These are phyloP conservation scores for Powellomyces hirtus DNA, from an alignment of 192 early-diverging fungal species.

Conservation along the genomic window DNA sequence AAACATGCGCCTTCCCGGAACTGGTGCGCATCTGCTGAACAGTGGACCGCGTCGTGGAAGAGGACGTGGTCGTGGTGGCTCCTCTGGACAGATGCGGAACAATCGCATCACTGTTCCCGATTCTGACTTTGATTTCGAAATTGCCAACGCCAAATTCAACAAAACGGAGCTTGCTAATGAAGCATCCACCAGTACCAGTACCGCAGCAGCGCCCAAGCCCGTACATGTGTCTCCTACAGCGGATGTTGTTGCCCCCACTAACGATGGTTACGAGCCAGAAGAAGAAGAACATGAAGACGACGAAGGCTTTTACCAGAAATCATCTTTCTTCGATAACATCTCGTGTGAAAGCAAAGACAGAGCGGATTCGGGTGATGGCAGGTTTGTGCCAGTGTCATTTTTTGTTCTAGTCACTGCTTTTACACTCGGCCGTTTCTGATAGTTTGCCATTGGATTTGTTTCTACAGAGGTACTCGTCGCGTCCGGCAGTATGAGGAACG, in stretches of 20 bases:
- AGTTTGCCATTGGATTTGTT: too few relatives aligned
- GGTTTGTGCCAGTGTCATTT: conserved; percentile 31
- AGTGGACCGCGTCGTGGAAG: conserved; percentile 32
- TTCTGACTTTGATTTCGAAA: conserved; percentile 94
- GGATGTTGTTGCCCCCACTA: not conserved
- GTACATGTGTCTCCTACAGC: not conserved
- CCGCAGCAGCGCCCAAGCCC: not conserved
- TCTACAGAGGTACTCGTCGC: conserved; percentile 51
- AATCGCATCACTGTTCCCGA: conserved; percentile 60
- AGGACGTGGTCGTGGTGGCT: conserved; percentile 34
- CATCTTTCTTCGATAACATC: conserved; percentile 96
- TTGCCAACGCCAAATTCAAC: conserved; percentile 93
- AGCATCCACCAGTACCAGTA: not conserved
- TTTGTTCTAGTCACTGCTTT: not conserved
- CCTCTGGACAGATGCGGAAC: conserved; percentile 25
- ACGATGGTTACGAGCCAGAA: not conserved
- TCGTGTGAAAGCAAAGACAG: conserved; percentile 93
- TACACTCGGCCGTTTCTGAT: too few relatives aligned
- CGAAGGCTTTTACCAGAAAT: conserved; percentile 71
- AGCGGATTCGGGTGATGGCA: conserved; percentile 49
- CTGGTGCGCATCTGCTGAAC: conserved; percentile 37
- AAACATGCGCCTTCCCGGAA: conserved; percentile 50
- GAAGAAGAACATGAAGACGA: conserved; percentile 48
- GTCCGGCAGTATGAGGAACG: conserved; percentile 82
- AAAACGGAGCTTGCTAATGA: conserved; percentile 68